Percentiles rank a stretch among this genome's conserved stretches.
Evolutionary conservation across 352 stramenopile species (phyloP).

Genomic region (Phytophthora multivora): DNA sequence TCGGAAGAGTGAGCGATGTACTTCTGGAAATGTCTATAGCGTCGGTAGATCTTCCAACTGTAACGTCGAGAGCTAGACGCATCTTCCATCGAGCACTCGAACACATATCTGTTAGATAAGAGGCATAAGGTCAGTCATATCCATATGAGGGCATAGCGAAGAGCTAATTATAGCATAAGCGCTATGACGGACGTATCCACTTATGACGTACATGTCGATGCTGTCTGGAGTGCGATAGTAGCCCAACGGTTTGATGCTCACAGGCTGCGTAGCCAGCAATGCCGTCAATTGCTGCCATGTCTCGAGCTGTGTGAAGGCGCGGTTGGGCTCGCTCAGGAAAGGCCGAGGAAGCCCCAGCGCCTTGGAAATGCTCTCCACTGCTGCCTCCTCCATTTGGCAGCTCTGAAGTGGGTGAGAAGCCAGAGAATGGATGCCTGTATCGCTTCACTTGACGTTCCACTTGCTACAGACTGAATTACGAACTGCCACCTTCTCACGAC

Average conservation of each 20-base stretch:
- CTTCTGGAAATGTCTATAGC: slow-evolving; percentile 85
- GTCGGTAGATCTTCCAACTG: slow-evolving; percentile 84
- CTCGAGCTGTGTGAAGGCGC: slow-evolving; percentile 65
- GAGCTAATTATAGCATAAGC: slow-evolving; percentile 1
- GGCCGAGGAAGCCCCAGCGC: slow-evolving; percentile 65
- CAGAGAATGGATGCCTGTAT: neutral
- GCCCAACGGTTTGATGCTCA: slow-evolving; percentile 62
- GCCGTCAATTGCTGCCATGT: slow-evolving; percentile 62
- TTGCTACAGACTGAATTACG: slow-evolving; percentile 1
- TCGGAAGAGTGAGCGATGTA: slow-evolving; percentile 72
- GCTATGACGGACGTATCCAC: slow-evolving; percentile 2
- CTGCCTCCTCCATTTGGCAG: slow-evolving; percentile 36
- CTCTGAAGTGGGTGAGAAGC: neutral
- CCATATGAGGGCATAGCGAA: neutral
- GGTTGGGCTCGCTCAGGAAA: slow-evolving; percentile 67
- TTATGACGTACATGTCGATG: slow-evolving; percentile 70
- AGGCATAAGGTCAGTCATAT: slow-evolving; percentile 2
- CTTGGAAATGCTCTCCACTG: slow-evolving; percentile 59
- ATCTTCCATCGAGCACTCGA: slow-evolving; percentile 64
- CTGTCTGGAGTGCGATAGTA: slow-evolving; percentile 85
- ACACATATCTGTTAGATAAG: slow-evolving; percentile 67
- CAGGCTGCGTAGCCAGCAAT: slow-evolving; percentile 50
- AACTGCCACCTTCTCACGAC: slow-evolving; percentile 12
- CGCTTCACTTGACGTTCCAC: neutral
- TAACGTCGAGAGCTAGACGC: slow-evolving; percentile 28